phyloP scores from a whole-genome alignment of 1,139 yeast genomes.

The Lodderomyces margitis region DNA sequence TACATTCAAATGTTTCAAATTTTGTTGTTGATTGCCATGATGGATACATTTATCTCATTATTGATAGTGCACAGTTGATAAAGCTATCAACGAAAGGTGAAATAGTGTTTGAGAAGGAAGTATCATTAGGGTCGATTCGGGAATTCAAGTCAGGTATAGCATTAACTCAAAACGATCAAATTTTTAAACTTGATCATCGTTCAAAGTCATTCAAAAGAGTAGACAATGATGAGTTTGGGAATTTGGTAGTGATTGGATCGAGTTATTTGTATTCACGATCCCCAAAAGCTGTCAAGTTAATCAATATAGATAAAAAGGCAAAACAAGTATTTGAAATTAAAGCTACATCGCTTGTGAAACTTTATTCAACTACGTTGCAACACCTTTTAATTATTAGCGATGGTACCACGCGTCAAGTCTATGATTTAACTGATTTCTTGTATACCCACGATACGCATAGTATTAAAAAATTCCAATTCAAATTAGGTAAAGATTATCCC shows the following conservation, averaged over 20 bases:
- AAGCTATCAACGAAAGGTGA: conserved; percentile 14
- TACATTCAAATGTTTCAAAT: conserved; percentile 6
- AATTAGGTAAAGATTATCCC: conserved; percentile 8
- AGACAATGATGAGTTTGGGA: conserved; percentile 13
- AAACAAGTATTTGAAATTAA: conserved; percentile 9
- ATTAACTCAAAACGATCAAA: conserved; percentile 18
- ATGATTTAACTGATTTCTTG: conserved; percentile 31
- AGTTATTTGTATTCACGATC: conserved; percentile 12
- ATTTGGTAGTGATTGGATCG: conserved; percentile 15
- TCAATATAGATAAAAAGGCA: conserved; percentile 9
- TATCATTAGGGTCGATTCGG: conserved; percentile 13
- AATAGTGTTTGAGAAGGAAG: conserved; percentile 6
- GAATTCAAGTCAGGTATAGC: conserved; percentile 23
- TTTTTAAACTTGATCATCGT: conserved; percentile 16
- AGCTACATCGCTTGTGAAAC: conserved; percentile 9
- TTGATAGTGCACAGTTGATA: conserved; percentile 13
- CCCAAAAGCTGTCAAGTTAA: conserved; percentile 10
- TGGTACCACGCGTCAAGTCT: conserved; percentile 17
- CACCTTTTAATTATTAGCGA: conserved; percentile 16
- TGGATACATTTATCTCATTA: conserved; percentile 16
- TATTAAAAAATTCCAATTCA: conserved; percentile 16
- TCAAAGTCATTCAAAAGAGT: conserved; percentile 10
- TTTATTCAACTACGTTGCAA: conserved; percentile 18
- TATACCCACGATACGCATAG: conserved; percentile 20
- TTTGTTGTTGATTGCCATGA: conserved; percentile 11